Base-by-base conservation (phyloP, 208 protist species). In the Wallacemonas sp. region DNA sequence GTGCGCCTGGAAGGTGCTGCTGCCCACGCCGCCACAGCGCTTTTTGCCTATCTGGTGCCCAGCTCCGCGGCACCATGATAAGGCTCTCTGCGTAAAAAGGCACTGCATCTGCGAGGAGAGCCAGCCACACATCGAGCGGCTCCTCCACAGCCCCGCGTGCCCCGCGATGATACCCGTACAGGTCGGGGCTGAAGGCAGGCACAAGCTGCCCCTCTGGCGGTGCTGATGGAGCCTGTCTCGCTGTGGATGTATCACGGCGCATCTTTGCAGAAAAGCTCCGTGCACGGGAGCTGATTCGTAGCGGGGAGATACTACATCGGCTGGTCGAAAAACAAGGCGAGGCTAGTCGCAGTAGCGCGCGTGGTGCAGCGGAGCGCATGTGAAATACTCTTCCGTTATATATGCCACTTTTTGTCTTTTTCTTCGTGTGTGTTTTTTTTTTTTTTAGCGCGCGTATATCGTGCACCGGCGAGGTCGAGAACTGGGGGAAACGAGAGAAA, bases 61-160 rank as follows among this genome's bases (percentile, higher is more conserved):
- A 64, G 0, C 42, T 72, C 14, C 82, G 88, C 0, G 84, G 79
- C 58, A 78, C 88, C 33, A 93, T 49, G 1, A 95, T 62, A 4
- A 93, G 51, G 47, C 73, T 80, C 30, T 91, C 76, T 26, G 83
- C 73, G 56, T 84, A 87, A 41, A 95, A 95, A 3, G 90, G 90
- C 19, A 93, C 90, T 1, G 80, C 65, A 44, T 92, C 81, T 12
- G 74, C 68, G 49, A 95, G 64, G 36, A 79, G 67, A n/a, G 82
- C 68, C 12, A 95, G 68, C 86, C 90, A 95, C 38, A 68, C 70
- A 44, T 93, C 82, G 2, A 88, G 53, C 11, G 90, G 90, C 58
- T 93, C 84, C 14, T 79, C 77, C 53, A 84, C 88, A 44, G 63
- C 42, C 9, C 68, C 88, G 1, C 27, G 68, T 12, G 68, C 42